These are phyloP conservation scores for Exophiala sp. DNA, from an alignment of 2,329 filamentous ascomycete genomes.

Conservation along the genomic window DNA sequence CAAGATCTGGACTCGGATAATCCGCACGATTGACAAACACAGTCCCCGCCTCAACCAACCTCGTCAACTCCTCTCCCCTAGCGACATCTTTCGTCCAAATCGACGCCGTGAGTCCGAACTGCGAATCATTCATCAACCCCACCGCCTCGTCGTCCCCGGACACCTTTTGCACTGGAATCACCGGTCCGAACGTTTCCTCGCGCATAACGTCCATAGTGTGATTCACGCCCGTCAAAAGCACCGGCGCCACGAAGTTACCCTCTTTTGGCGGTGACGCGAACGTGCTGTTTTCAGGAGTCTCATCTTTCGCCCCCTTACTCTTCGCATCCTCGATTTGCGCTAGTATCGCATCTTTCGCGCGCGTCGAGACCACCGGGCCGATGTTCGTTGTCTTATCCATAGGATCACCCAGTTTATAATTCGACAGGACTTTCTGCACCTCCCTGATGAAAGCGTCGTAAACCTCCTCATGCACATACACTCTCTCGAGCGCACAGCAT, in stretches of 20 bases:
- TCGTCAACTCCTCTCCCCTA: constrained; percentile 70
- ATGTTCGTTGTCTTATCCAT: constrained; percentile 74
- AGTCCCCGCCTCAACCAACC: constrained; percentile 84
- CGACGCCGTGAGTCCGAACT: constrained; percentile 91
- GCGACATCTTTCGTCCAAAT: constrained; percentile 90
- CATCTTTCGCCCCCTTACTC: constrained; percentile 76
- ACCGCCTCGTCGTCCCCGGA: constrained; percentile 76
- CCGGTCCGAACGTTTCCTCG: constrained; percentile 91
- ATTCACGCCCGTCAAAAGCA: constrained; percentile 71
- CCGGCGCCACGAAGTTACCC: constrained; percentile 87
- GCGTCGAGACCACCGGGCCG: constrained; percentile 82
- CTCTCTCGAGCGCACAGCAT: constrained; percentile 86
- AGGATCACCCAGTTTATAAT: constrained; percentile 86
- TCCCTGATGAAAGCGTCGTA: constrained; percentile 79
- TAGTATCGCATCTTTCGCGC: constrained; percentile 71
- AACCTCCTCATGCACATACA: constrained; percentile 84
- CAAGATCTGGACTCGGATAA: constrained; percentile 84
- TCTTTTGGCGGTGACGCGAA: constrained; percentile 67
- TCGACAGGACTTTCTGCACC: constrained; percentile 72
- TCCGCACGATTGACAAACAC: constrained; percentile 96
- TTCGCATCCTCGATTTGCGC: constrained; percentile 79
- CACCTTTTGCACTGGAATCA: constrained; percentile 88
- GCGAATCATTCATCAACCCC: constrained; percentile 85
- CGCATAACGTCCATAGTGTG: constrained; percentile 87
- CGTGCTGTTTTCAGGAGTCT: constrained; percentile 75